phyloP scores from a whole-genome alignment of 139 green algal species.

The Zygnema cylindricum region DNA sequence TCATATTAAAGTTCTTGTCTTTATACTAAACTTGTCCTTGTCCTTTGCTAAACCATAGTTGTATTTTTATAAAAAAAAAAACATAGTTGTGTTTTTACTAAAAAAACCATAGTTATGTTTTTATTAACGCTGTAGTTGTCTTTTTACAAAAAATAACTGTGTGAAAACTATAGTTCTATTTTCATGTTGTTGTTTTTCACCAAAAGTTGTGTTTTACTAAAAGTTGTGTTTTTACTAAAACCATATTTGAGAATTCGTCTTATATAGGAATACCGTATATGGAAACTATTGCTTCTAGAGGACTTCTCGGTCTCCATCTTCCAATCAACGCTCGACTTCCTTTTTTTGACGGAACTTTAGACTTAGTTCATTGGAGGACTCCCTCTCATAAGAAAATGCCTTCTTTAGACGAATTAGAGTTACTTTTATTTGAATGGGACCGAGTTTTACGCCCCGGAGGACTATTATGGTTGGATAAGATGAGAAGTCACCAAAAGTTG shows the following conservation, averaged over 20 bases:
- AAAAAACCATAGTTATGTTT: too few relatives aligned
- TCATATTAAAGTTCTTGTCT: too few relatives aligned
- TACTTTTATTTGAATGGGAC: conserved; percentile 38
- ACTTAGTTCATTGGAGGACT: background rate
- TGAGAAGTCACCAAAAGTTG: background rate
- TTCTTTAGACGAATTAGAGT: conserved; percentile 23
- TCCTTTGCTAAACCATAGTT: too few relatives aligned
- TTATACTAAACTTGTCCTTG: too few relatives aligned
- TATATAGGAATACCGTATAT: conserved; percentile 7
- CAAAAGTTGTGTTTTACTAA: too few relatives aligned
- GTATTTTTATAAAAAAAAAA: too few relatives aligned
- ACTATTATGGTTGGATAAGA: conserved; percentile 26
- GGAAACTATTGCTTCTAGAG: conserved; percentile 4
- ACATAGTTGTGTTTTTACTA: too few relatives aligned
- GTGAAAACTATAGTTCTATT: too few relatives aligned
- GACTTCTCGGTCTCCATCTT: background rate
- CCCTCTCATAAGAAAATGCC: background rate
- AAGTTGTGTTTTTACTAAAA: too few relatives aligned
- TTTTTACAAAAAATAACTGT: too few relatives aligned
- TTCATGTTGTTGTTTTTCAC: too few relatives aligned
- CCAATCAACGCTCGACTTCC: background rate
- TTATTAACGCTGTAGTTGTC: too few relatives aligned
- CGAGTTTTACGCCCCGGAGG: conserved; percentile 34
- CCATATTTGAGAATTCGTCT: background rate
- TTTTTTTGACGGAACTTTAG: conserved; percentile 23